Evolutionary conservation across 257 asterid species (phyloP).

Genomic region (Solanum virginianum): DNA sequence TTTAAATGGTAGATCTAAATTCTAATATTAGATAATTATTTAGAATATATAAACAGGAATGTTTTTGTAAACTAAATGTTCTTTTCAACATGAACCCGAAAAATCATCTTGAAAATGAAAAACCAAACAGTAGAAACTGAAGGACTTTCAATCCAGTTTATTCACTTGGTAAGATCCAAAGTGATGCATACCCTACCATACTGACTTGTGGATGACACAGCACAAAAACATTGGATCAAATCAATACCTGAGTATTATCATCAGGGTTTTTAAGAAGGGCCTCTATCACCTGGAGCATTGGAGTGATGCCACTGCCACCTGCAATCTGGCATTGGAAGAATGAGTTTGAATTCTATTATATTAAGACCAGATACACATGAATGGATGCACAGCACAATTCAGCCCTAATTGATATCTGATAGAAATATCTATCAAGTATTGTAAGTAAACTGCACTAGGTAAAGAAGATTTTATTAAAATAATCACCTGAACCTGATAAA

Average conservation of each 20-base stretch:
- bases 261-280: conserved; percentile 86
- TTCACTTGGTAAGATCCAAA: background rate
- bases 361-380: background rate
- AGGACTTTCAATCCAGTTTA: background rate
- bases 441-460: background rate
- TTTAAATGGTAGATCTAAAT: background rate
- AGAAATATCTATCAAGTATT: background rate
- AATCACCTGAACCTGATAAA: background rate
- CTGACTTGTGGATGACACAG: background rate
- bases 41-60: background rate
- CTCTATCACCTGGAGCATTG: conserved; percentile 95
- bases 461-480: background rate
- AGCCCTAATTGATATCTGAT: background rate
- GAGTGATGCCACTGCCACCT: conserved; percentile 93
- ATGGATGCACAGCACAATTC: background rate
- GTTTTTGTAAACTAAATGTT: background rate
- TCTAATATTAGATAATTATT: background rate
- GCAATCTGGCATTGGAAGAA: conserved; percentile 51
- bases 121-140: background rate
- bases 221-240: background rate
- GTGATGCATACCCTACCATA: background rate
- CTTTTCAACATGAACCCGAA: background rate
- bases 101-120: background rate
- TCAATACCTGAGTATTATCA: conserved; percentile 68
- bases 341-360: background rate